Evolutionary conservation across 2,329 filamentous ascomycete genomes (phyloP), one percentile per base, ranked within the genome.

Genomic region (Colletotrichum sp.): DNA sequence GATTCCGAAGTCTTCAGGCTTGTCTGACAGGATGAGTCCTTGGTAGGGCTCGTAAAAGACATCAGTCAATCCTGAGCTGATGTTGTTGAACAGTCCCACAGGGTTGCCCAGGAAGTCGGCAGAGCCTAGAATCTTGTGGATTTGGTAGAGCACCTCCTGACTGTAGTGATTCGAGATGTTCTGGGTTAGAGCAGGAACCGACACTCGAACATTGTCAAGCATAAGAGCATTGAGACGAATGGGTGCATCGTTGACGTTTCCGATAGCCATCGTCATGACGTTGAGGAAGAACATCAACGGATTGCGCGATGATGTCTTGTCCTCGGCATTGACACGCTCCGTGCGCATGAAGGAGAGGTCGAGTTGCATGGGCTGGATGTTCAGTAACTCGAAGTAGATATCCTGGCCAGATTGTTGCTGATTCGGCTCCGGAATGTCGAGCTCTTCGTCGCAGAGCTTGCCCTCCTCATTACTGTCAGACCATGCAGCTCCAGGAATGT

Each of bases 41-140:
- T 99, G 97, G 86, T 99, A 99, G 48, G 97, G 97, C 84, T 99
- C 98, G 88, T 99, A 99, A 88, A 99, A 99, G 83, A 99, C 98
- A 83, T 98, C 97, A 24, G 95, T 96, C 69, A 99, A 95, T 80
- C 98, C 97, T 62, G 97, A 99, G 80, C 95, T 98, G 84, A 99
- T 95, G 83, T 96, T 99, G 88, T 98, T 99, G 92, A 99, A 99
- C 59, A 99, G 89, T 60, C 97, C 97, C 18, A 99, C 98, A 0
- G 97, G 97, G 81, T 99, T 99, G 48, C 97, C 97, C 8, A 99
- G 89, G 90, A 99, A 99, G 84, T 99, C 97, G 7, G 97, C 97
- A 8, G 96, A 99, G 22, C 97, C 97, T 72, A 99, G 92, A 79
- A 99, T 97, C 85, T 99, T 96, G 88, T 99, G 98, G 18, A 99